These are phyloP conservation scores for Tetrapisispora taiwanensis DNA, from an alignment of 805 yeast genomes.

Conservation along the genomic window DNA sequence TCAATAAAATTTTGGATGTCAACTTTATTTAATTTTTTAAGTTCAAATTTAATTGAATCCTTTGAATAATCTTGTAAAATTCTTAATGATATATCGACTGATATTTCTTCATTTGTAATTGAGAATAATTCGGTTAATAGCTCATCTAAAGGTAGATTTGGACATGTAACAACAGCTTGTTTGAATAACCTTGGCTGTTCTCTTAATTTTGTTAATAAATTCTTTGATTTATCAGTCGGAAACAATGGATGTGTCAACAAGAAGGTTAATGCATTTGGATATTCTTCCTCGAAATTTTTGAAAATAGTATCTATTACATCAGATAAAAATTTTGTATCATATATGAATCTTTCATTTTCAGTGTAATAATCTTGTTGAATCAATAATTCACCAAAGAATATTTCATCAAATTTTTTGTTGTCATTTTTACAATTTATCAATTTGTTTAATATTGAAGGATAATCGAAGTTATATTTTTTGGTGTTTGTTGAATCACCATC, in stretches of 20 bases:
- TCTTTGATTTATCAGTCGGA: slow-evolving; percentile 49
- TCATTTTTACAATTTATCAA: slow-evolving; percentile 15
- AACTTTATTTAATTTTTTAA: slow-evolving; percentile 26
- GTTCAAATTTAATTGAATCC: slow-evolving; percentile 43
- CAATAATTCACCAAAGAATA: slow-evolving; percentile 24
- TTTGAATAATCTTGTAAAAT: slow-evolving; percentile 54
- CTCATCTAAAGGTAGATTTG: slow-evolving; percentile 54
- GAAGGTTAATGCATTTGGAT: slow-evolving; percentile 58
- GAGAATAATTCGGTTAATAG: slow-evolving; percentile 50
- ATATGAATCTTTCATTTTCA: slow-evolving; percentile 52
- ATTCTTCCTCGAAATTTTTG: slow-evolving; percentile 18
- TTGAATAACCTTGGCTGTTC: slow-evolving; percentile 56
- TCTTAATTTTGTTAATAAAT: slow-evolving; percentile 44
- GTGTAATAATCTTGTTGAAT: slow-evolving; percentile 44
- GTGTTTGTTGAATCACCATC: slow-evolving; percentile 5
- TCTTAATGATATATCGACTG: slow-evolving; percentile 57
- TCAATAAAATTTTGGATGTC: slow-evolving; percentile 27
- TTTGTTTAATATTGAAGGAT: slow-evolving; percentile 18
- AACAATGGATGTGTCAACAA: slow-evolving; percentile 80
- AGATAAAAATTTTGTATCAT: slow-evolving; percentile 45
- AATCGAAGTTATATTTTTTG: slow-evolving; percentile 12
- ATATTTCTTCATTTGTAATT: slow-evolving; percentile 50
- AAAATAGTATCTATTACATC: slow-evolving; percentile 37
- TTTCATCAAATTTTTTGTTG: slow-evolving; percentile 24
- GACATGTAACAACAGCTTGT: slow-evolving; percentile 75